Evolutionary conservation across 306 rosid species (phyloP).

Genomic region (Albizia julibrissin): DNA sequence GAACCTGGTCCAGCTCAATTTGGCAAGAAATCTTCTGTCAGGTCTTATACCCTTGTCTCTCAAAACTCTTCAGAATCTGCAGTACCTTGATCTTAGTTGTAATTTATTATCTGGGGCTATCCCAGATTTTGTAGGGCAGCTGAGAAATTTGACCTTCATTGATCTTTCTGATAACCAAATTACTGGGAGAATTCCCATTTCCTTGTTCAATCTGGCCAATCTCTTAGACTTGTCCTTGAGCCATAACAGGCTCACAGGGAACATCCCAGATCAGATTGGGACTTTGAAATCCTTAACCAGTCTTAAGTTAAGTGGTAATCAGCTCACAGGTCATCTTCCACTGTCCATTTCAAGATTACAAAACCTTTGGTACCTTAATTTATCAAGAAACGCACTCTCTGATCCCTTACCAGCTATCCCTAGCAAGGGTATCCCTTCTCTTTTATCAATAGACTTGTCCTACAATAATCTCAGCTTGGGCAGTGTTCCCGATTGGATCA

Average conservation of each 20-base stretch:
- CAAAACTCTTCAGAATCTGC: conserved; percentile 52
- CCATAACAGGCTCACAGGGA: conserved; percentile 76
- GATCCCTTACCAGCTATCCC: conserved; percentile 68
- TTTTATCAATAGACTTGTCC: conserved; percentile 85
- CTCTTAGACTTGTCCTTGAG: conserved; percentile 76
- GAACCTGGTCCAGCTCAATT: conserved; percentile 61
- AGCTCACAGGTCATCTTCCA: conserved; percentile 69
- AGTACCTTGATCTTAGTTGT: conserved; percentile 80
- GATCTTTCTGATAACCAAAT: conserved; percentile 80
- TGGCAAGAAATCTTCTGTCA: conserved; percentile 65
- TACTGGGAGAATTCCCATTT: conserved; percentile 66
- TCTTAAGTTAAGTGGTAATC: conserved; percentile 71
- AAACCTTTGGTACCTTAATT: conserved; percentile 85
- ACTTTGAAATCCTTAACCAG: conserved; percentile 66
- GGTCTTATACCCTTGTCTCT: conserved; percentile 73
- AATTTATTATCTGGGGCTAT: conserved; percentile 62
- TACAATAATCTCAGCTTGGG: conserved; percentile 79
- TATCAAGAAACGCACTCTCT: conserved; percentile 73
- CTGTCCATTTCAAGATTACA: conserved; percentile 66
- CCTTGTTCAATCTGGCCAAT: conserved; percentile 63
- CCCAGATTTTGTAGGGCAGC: conserved; percentile 69
- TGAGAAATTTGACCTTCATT: conserved; percentile 53
- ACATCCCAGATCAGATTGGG: conserved; percentile 70
- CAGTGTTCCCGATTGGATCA: conserved; percentile 82
- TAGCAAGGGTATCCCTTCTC: conserved; percentile 67